phyloP scores from a whole-genome alignment of 345 rosid species.

The Salix arbutifolia region DNA sequence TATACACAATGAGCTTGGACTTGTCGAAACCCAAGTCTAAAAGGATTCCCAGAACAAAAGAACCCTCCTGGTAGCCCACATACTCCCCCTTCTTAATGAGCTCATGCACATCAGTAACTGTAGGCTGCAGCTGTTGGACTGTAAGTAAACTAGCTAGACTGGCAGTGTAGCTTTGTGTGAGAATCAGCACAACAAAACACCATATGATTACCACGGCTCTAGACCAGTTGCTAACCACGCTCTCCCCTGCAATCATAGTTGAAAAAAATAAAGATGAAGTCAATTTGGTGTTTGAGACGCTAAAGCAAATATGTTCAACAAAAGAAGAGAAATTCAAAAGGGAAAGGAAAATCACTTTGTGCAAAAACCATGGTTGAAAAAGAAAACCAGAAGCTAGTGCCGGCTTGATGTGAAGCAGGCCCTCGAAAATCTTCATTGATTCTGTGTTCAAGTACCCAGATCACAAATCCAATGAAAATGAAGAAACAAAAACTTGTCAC shows the following conservation, averaged over 20 bases:
- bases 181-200: constrained; percentile 57
- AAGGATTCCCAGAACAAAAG: too few relatives aligned
- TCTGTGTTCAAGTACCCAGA: constrained; percentile 65
- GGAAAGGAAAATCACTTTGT: constrained; percentile 9
- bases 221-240: constrained; percentile 41
- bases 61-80: constrained; percentile 39
- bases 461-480: constrained; percentile 45
- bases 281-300: background rate
- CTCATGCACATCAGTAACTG: constrained; percentile 28
- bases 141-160: constrained; percentile 52
- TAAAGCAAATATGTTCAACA: too few relatives aligned
- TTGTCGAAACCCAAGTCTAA: constrained; percentile 6
- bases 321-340: too few relatives aligned
- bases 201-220: constrained; percentile 47
- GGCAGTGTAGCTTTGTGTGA: constrained; percentile 64
- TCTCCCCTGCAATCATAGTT: constrained; percentile 42
- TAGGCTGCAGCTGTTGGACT: constrained; percentile 44
- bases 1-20: constrained; percentile 8
- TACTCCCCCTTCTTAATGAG: constrained; percentile 32
- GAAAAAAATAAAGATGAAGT: too few relatives aligned
- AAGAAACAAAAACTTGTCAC: constrained; percentile 11
- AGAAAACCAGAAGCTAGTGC: constrained; percentile 62
- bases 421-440: constrained; percentile 58
- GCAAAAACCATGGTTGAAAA: constrained; percentile 62
- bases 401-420: constrained; percentile 35